Conservation (phyloP, 2,329 filamentous ascomycete species). For the Cephalotrichum gorgonifer region DNA sequence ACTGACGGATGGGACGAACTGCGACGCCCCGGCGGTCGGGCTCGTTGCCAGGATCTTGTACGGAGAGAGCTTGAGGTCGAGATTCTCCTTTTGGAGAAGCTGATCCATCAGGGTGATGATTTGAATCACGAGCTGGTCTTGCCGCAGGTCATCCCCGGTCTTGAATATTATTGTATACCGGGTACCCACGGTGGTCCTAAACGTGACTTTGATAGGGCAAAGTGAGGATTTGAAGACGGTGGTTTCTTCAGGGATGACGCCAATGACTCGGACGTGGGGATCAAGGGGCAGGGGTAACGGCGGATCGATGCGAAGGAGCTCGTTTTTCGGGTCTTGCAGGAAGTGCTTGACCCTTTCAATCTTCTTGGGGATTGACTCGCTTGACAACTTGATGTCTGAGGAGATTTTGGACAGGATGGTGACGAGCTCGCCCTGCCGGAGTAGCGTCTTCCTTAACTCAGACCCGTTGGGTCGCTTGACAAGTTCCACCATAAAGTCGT, state of each 20-base stretch:
- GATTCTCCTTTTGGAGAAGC: slow-evolving; percentile 86
- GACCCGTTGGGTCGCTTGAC: slow-evolving; percentile 60
- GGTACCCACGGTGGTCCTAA: slow-evolving; percentile 66
- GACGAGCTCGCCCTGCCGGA: slow-evolving; percentile 83
- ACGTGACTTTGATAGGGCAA: slow-evolving; percentile 82
- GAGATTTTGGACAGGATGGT: slow-evolving; percentile 81
- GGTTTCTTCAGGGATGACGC: slow-evolving; percentile 73
- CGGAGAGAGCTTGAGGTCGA: slow-evolving; percentile 88
- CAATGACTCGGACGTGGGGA: slow-evolving; percentile 67
- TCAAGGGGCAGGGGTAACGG: slow-evolving; percentile 83
- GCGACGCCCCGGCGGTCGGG: slow-evolving; percentile 78
- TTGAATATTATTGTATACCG: slow-evolving; percentile 96
- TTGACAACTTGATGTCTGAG: slow-evolving; percentile 73
- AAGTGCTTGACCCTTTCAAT: slow-evolving; percentile 76
- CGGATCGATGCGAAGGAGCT: slow-evolving; percentile 71
- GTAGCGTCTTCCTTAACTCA: slow-evolving; percentile 63
- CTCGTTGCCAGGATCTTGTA: slow-evolving; percentile 95
- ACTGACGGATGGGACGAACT: slow-evolving; percentile 81
- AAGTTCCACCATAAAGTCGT: slow-evolving; percentile 88
- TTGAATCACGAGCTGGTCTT: slow-evolving; percentile 92
- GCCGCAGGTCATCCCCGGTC: slow-evolving; percentile 87
- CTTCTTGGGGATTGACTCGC: slow-evolving; percentile 69
- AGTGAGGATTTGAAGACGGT: slow-evolving; percentile 94
- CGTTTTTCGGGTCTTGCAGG: slow-evolving; percentile 81
- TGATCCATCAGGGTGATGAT: slow-evolving; percentile 98